Conservation (phyloP, 495 filamentous ascomycete species). For the Eremomyces bilateralis region DNA sequence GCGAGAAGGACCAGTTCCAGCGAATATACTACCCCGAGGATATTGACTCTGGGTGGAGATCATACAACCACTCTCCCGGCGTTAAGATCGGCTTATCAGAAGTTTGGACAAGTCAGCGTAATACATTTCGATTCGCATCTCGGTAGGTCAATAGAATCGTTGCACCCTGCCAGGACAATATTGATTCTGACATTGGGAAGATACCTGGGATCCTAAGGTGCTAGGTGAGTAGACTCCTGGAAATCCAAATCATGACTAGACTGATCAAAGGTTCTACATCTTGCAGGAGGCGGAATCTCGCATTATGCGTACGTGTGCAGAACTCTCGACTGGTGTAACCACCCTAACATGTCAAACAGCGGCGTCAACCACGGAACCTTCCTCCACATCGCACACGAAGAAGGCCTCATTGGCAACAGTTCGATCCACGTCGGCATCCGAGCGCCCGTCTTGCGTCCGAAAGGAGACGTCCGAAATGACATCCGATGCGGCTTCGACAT, state of each 20-base stretch:
- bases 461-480: constrained; percentile 27
- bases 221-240: constrained; percentile 14
- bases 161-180: neutral
- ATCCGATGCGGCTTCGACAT: constrained; percentile 27
- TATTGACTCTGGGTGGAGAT: constrained; percentile 29
- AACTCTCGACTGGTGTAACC: neutral
- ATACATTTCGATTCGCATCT: constrained; percentile 34
- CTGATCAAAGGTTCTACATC: constrained; percentile 1
- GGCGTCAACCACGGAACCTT: constrained; percentile 33
- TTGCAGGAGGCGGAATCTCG: constrained; percentile 22
- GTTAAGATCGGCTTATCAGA: constrained; percentile 22
- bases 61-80: constrained; percentile 30
- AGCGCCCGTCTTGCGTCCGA: constrained; percentile 21
- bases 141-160: constrained; percentile 12
- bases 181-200: constrained; percentile 8
- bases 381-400: constrained; percentile 30
- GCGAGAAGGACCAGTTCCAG: constrained; percentile 11
- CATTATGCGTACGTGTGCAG: constrained; percentile 24
- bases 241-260: neutral
- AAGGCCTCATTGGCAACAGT: constrained; percentile 26
- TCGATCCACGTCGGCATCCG: constrained; percentile 30
- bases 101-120: constrained; percentile 27
- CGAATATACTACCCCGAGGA: constrained; percentile 19
- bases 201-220: constrained; percentile 29
- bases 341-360: constrained; percentile 9